Base-by-base conservation (phyloP, 2,329 filamentous ascomycete species). In the Fusarium subtropicale region DNA sequence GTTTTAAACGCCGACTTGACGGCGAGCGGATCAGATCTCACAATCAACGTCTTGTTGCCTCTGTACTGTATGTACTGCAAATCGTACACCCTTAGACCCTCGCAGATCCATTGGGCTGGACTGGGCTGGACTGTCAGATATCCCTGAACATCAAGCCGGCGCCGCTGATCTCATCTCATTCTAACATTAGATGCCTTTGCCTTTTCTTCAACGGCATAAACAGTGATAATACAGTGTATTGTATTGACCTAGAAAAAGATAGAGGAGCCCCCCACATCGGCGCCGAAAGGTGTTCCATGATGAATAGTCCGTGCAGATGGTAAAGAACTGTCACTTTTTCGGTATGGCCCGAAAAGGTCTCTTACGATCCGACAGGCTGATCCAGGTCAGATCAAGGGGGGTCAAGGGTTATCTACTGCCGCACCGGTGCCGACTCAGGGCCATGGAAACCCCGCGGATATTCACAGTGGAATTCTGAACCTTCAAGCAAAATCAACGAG, bases 341-440 rank as follows among this genome's bases (percentile, higher is more conserved):
- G 62, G 60, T 33, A 24, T 39, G 39, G 30, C 11, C 61, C 61
- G 61, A 64, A 33, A 33, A 24, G 33, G 24, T 26, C 34, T 38
- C n/a, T 18, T 38, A 28, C 22, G 26, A 24, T 38, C 39, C 51
- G 55, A 53, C 34, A 62, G 51, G 44, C 18, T 34, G n/a, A 33
- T 45, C 31, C 42, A 45, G 26, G 42, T 42, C 39, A 42, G 9
- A 18, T 26, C 22, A 42, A 16, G 22, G 41, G 38, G 41, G 41
- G 24, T 22, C 7, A 46, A 46, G 18, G 26, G 18, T 41, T 46
- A 53, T 33, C 51, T 56, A 33, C 41, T 65, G 68, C 57, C 39
- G 48, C 28, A 24, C 52, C 71, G 71, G 71, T 67, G 64, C 68
- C 69, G 71, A 74, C 28, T 22, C 60, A 66, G 54, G 24, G 36